Percentiles rank a stretch among this genome's conserved stretches.
phyloP scores from a whole-genome alignment of 2,329 filamentous ascomycete species.

The Lachnellula arida region DNA sequence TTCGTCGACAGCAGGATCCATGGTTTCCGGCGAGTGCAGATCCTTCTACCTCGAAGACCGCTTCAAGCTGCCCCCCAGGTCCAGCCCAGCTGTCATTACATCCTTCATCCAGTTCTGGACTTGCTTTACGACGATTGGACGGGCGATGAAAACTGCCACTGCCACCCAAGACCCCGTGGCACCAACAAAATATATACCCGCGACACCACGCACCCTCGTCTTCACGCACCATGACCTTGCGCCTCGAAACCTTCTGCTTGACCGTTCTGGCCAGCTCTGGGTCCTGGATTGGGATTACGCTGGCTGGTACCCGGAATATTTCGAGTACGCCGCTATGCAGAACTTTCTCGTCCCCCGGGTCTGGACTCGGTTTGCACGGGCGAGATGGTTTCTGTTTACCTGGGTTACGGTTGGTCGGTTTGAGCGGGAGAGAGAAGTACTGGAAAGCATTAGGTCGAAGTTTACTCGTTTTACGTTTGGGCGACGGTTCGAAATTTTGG shows the following conservation, averaged over 20 bases:
- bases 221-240: constrained; percentile 5
- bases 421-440: too few species aligned
- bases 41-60: constrained; percentile 4
- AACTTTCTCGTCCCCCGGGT: too few species aligned
- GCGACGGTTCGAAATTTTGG: too few species aligned
- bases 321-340: too few species aligned
- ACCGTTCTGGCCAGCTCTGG: background rate
- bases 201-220: constrained; percentile 1
- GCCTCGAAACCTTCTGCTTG: constrained; percentile 2
- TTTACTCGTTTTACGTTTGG: too few species aligned
- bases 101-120: constrained; percentile 3
- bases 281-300: too few species aligned
- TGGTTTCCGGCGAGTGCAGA: constrained; percentile 1
- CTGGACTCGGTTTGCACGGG: too few species aligned
- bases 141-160: background rate
- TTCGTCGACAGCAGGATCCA: background rate
- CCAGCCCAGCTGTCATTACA: constrained; percentile 1
- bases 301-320: too few species aligned
- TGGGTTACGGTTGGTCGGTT: too few species aligned
- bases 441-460: too few species aligned
- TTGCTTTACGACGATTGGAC: background rate
- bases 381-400: too few species aligned
- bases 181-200: background rate
- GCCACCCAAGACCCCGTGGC: background rate
- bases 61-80: constrained; percentile 1